Evolutionary conservation across 2,329 filamentous ascomycete species (phyloP).

Genomic region (Penicillium rolfsii): DNA sequence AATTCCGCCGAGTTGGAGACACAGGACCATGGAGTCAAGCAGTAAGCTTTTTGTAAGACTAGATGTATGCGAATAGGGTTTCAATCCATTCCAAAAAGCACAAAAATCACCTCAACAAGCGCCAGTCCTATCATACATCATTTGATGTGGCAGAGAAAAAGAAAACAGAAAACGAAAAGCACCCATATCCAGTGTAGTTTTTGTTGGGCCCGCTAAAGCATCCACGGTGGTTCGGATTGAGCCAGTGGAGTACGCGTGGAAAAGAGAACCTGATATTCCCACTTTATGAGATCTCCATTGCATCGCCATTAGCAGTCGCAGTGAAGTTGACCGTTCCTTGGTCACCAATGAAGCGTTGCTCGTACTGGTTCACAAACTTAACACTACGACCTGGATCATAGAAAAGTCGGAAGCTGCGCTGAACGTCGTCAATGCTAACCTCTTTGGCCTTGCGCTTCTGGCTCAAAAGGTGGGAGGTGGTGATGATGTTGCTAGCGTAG

Average conservation of each 20-base stretch:
- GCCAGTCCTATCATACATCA: constrained; percentile 46
- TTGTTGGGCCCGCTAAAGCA: constrained; percentile 26
- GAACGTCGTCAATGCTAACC: constrained; percentile 83
- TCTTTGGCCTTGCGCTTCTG: constrained; percentile 84
- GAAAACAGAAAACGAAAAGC: constrained; percentile 25
- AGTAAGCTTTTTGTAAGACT: constrained; percentile 55
- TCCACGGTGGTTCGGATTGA: constrained; percentile 13
- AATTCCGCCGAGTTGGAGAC: constrained; percentile 66
- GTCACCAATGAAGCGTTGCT: constrained; percentile 90
- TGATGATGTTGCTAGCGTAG: constrained; percentile 98
- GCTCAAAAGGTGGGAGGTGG: constrained; percentile 83
- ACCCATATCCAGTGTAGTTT: constrained; percentile 24
- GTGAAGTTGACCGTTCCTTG: constrained; percentile 77
- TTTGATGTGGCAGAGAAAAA: constrained; percentile 34
- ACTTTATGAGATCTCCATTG: constrained; percentile 67
- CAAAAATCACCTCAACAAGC: constrained; percentile 36
- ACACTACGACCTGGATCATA: constrained; percentile 87
- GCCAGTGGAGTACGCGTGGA: constrained; percentile 15
- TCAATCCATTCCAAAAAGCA: constrained; percentile 21
- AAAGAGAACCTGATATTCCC: constrained; percentile 10
- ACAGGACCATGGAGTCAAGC: constrained; percentile 59
- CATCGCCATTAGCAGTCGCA: constrained; percentile 59
- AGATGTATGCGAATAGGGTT: constrained; percentile 16
- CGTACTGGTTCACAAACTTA: constrained; percentile 85
- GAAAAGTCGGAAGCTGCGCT: constrained; percentile 91